Evolutionary conservation across 371 early-diverging fungal species (phyloP).

Genomic region (Lichtheimia hyalospora): DNA sequence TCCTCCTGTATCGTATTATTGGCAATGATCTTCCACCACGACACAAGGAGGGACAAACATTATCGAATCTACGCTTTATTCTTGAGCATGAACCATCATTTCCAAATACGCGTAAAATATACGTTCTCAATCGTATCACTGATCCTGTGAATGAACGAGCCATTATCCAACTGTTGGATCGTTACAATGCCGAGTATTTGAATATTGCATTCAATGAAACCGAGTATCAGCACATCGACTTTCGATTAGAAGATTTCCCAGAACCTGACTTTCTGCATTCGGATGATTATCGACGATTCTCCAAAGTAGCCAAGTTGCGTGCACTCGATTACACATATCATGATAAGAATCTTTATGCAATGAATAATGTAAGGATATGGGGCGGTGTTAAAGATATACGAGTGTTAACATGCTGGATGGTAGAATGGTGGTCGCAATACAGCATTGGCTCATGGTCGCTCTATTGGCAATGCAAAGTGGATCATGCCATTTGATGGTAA

Average conservation of each 20-base stretch:
- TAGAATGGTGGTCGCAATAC: slow-evolving; percentile 73
- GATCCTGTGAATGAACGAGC: slow-evolving; percentile 57
- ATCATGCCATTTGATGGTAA: slow-evolving; percentile 76
- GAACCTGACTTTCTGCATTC: slow-evolving; percentile 67
- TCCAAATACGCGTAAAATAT: slow-evolving; percentile 61
- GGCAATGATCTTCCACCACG: slow-evolving; percentile 76
- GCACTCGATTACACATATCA: slow-evolving; percentile 69
- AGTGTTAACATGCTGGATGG: too few species aligned
- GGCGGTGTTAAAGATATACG: too few species aligned
- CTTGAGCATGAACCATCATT: slow-evolving; percentile 66
- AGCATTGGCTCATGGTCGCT: slow-evolving; percentile 59
- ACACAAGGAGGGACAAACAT: slow-evolving; percentile 66
- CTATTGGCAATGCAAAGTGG: slow-evolving; percentile 58
- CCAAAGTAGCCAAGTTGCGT: slow-evolving; percentile 62
- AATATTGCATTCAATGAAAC: slow-evolving; percentile 59
- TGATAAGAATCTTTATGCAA: slow-evolving; percentile 71
- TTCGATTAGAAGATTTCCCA: slow-evolving; percentile 65
- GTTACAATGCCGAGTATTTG: slow-evolving; percentile 59
- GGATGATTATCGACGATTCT: slow-evolving; percentile 60
- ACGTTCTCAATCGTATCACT: slow-evolving; percentile 68
- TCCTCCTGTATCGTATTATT: slow-evolving; percentile 66
- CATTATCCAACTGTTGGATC: slow-evolving; percentile 56
- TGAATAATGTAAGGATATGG: slow-evolving; percentile 65
- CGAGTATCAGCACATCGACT: slow-evolving; percentile 62
- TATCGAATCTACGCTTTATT: slow-evolving; percentile 69